These are phyloP conservation scores for Lagenaria siceraria DNA, from an alignment of 306 rosid genomes.

Conservation along the genomic window DNA sequence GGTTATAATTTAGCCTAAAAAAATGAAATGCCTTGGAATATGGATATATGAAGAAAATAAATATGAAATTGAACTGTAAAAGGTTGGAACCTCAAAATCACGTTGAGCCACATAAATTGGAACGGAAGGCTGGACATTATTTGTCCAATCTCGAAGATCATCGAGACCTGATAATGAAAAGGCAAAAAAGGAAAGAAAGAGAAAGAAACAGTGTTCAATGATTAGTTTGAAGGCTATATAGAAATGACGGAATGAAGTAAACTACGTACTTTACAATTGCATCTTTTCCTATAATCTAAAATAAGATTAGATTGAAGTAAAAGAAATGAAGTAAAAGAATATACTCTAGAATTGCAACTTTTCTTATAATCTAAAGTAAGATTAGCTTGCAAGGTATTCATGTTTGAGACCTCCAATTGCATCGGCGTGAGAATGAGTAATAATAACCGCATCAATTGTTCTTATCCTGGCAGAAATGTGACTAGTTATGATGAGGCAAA, in stretches of 20 bases:
- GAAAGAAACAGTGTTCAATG: background rate
- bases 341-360: conserved; percentile 4
- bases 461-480: conserved; percentile 87
- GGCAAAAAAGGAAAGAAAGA: conserved; percentile 6
- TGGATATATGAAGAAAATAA: background rate
- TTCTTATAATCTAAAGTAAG: conserved; percentile 10
- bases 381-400: conserved; percentile 23
- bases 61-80: background rate
- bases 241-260: background rate
- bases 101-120: conserved; percentile 81
- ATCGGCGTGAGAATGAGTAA: conserved; percentile 98
- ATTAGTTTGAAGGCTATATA: background rate
- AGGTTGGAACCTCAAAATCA: conserved; percentile 65
- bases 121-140: conserved; percentile 77
- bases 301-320: conserved; percentile 17
- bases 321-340: background rate
- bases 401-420: conserved; percentile 90
- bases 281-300: conserved; percentile 8
- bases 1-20: background rate
- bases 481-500: conserved; percentile 27
- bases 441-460: conserved; percentile 80
- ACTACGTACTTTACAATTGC: background rate
- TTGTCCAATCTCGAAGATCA: conserved; percentile 97
- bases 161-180: conserved; percentile 49
- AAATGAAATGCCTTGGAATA: background rate